Conservation (phyloP, 805 yeast genomes). For the Schwanniomyces yamadae region DNA sequence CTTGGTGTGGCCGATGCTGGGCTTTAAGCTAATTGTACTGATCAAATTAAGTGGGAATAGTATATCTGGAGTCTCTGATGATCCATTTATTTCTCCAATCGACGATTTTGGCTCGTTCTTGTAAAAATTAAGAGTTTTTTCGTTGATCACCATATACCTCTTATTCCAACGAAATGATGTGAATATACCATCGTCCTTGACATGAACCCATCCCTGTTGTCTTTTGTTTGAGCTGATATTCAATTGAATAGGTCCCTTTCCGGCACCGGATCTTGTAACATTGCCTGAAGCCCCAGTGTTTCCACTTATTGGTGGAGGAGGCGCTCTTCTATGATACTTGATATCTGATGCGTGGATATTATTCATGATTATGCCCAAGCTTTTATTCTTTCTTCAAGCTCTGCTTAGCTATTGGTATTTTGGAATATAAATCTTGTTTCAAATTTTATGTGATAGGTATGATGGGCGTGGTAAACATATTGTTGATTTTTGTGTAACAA, state of each 20-base stretch:
- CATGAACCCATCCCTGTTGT: slow-evolving; percentile 81
- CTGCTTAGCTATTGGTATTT: not conserved
- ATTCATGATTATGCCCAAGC: slow-evolving; percentile 27
- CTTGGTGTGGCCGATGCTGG: slow-evolving; percentile 41
- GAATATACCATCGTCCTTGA: slow-evolving; percentile 84
- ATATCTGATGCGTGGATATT: slow-evolving; percentile 42
- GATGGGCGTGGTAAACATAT: no score
- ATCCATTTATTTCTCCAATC: slow-evolving; percentile 21
- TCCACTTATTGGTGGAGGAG: slow-evolving; percentile 37
- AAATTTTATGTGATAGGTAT: no score
- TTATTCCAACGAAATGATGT: slow-evolving; percentile 91
- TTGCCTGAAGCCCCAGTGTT: not conserved
- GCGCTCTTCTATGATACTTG: slow-evolving; percentile 42
- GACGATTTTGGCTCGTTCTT: slow-evolving; percentile 56
- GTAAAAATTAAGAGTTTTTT: slow-evolving; percentile 70
- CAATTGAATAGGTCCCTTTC: slow-evolving; percentile 11
- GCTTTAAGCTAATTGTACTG: slow-evolving; percentile 56
- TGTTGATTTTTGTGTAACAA: no score
- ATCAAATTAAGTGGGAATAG: slow-evolving; percentile 40
- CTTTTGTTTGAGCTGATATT: slow-evolving; percentile 28
- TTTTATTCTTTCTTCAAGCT: not conserved
- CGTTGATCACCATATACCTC: slow-evolving; percentile 74
- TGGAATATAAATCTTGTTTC: not conserved
- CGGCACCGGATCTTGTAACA: not conserved
- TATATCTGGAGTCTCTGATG: slow-evolving; percentile 27